These are phyloP conservation scores for Sophora flavescens DNA, from an alignment of 306 rosid species.

Conservation along the genomic window DNA sequence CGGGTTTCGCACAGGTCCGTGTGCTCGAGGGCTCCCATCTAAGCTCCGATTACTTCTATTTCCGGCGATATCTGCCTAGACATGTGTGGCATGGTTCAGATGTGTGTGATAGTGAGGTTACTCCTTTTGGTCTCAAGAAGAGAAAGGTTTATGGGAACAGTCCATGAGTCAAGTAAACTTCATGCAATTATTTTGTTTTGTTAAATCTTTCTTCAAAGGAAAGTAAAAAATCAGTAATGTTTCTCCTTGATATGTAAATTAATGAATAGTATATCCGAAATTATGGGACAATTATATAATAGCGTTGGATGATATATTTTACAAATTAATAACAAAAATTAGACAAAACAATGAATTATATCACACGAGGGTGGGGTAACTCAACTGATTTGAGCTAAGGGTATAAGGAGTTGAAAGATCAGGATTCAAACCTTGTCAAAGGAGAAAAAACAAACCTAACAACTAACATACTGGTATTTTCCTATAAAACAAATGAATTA, in stretches of 20 bases:
- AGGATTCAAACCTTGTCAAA: no score
- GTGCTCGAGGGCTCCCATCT: constrained; percentile 58
- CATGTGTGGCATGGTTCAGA: constrained; percentile 85
- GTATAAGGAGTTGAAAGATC: no score
- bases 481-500: no score
- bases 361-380: no score
- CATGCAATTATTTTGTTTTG: neutral
- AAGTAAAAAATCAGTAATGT: neutral
- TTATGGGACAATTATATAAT: no score
- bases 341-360: no score
- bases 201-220: constrained; percentile 5
- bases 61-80: constrained; percentile 68
- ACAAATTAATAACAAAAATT: no score
- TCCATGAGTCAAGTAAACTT: constrained; percentile 34
- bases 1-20: constrained; percentile 69
- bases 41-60: constrained; percentile 67
- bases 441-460: no score
- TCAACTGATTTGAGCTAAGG: no score
- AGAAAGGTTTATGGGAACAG: constrained; percentile 52
- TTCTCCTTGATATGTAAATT: constrained; percentile 2
- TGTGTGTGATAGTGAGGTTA: constrained; percentile 68
- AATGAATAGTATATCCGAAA: neutral
- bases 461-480: no score
- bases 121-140: constrained; percentile 72
- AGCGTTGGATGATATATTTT: no score